Base-by-base conservation (phyloP, 257 asterid species). In the Nicotiana paniculata region DNA sequence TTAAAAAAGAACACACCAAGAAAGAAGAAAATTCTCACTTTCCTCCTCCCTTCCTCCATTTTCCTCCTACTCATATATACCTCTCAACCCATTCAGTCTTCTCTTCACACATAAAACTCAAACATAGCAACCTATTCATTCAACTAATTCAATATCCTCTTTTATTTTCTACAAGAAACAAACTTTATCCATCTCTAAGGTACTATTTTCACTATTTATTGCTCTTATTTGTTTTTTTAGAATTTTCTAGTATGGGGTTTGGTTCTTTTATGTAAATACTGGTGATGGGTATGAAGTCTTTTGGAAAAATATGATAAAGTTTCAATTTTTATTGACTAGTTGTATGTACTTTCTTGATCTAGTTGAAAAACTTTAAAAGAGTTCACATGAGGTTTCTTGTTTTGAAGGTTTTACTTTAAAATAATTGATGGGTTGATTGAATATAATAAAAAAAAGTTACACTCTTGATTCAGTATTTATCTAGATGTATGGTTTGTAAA, bases 11-110 rank as follows among this genome's bases (percentile, higher is more conserved):
- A 77, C 80, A 78, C 84, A 85, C 84, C 33, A 51, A 81, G 87
- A 80, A 77, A 81, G 90, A 91, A 90, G 93, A 89, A 88, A 87
- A 89, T 90, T 90, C 94, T 77, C 97, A 86, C 93, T 86, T 92
- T 92, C 98, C 92, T 82, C 70, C 87, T 82, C 37, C 87, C 86
- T 90, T 89, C 90, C 85, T 51, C 67, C 21, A 10, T 28, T 21
- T 5, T 57, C 16, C 63, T 46, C 62, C 0, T 61, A 55, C 78
- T 53, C 90, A 86, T 90, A 92, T 68, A 85, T 79, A 51, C 86
- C 78, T 89, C 79, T 69, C 83, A 63, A 69, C 68, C 77, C 81
- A 82, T 55, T 75, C 55, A 4, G 61, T 84, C 69, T 83, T 82
- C 83, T 63, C 81, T 81, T 37, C 84, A 79, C 70, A 77, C 15